A percentile compares a stretch with the other conserved stretches of the same genome.
Conservation (phyloP, 805 yeast genomes). For the Teunomyces lycoperdinae region DNA sequence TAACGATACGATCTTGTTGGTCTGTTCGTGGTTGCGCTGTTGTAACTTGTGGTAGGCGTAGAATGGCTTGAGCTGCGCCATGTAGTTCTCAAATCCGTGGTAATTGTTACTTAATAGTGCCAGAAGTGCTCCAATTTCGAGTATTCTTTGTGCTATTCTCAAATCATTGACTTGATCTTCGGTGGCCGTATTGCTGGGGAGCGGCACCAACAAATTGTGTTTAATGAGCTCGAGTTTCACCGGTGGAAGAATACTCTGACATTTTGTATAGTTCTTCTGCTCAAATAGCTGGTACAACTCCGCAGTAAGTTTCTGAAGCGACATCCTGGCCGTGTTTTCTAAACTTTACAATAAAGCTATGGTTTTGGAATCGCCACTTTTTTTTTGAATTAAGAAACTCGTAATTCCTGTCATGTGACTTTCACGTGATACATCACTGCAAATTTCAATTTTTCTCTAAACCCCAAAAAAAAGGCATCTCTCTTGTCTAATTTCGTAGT, state of each 20-base stretch:
- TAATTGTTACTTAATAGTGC: slow-evolving; percentile 64
- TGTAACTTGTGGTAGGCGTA: slow-evolving; percentile 46
- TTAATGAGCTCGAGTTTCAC: slow-evolving; percentile 79
- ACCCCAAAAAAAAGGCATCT: not conserved
- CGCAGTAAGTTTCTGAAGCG: slow-evolving; percentile 66
- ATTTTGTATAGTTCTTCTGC: slow-evolving; percentile 55
- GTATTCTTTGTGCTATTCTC: slow-evolving; percentile 71
- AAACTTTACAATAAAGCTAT: not conserved
- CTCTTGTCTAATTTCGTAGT: not conserved
- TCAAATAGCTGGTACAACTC: slow-evolving; percentile 67
- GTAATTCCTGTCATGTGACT: not conserved
- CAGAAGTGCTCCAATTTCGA: slow-evolving; percentile 85
- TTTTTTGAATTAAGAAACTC: not conserved
- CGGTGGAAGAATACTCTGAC: slow-evolving; percentile 61
- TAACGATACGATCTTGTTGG: slow-evolving; percentile 67
- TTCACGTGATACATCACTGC: slow-evolving; percentile 1
- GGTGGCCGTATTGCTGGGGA: slow-evolving; percentile 29
- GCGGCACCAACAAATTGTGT: slow-evolving; percentile 73
- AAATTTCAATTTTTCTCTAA: not conserved
- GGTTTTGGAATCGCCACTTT: not conserved
- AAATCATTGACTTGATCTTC: slow-evolving; percentile 59
- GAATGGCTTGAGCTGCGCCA: slow-evolving; percentile 74
- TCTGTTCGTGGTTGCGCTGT: slow-evolving; percentile 32
- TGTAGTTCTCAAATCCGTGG: slow-evolving; percentile 65
- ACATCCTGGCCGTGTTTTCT: slow-evolving; percentile 29